Evolutionary conservation across 2,329 filamentous ascomycete species (phyloP), one percentile per base, ranked within the genome.

Genomic region (Trichoderma koningiopsis): DNA sequence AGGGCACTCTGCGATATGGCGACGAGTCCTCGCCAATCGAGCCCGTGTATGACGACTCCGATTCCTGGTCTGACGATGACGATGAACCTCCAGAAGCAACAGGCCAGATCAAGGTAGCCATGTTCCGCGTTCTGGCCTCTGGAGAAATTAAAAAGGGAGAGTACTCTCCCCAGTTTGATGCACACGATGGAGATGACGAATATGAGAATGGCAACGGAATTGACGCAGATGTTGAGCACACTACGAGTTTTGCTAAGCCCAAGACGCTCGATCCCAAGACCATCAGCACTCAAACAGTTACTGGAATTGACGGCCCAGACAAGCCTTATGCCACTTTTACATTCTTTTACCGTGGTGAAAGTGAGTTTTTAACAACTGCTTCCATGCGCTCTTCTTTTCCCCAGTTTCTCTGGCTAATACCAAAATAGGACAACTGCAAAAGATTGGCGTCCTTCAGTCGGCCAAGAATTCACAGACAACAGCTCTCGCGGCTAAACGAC

Each of bases 231-330:
- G 88, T 97, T 68, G 96, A 98, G 81, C 96, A 99, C 79, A 98
- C 96, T 2, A 98, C 96, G 8, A 97, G 94, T 78, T 98, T 98
- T 80, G 95, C 95, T 11, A 97, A 97, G 82, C 95, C 94, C 16
- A 98, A 97, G 85, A 92, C 93, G 1, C 85, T 97, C 65, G 96
- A 98, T 81, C 95, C 95, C 0, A 97, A 97, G 82, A 94, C 93
- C 2, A 99, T 99, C 77, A 98, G 94, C 77, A 99, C 96, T 3
- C 96, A 99, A 81, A 99, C 96, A 0, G 96, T 99, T n/a, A 98
- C 96, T 10, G 96, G 95, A 22, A 97, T 98, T 72, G 96, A 99
- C 79, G 93, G 94, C 0, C 94, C 94, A 24, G 95, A 98, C 72
- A 96, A 95, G 81, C 96, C 96, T 4, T 99, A 97, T 81, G 96